Base-by-base conservation (phyloP, 345 rosid genomes). In the Hibiscus trionum region DNA sequence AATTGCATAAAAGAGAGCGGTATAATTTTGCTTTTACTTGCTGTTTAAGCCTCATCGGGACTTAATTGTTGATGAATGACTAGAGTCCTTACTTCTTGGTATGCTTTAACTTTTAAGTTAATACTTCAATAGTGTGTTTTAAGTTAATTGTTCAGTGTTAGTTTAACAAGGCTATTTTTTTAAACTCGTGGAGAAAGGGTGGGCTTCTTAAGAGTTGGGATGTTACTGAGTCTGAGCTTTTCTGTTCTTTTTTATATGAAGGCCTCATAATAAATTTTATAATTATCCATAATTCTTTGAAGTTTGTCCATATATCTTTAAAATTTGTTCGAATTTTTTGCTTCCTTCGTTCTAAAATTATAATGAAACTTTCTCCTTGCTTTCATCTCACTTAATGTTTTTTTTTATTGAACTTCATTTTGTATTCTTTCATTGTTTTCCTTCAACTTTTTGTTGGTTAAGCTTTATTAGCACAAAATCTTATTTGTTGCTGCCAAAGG, bases 401-500 rank as follows among this genome's bases (percentile, higher is more conserved):
- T 60, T 66, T 49, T 63, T 17, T 60, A 37, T 79, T 44, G 42
- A 77, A 66, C 61, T 80, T 47, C n/a, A 19, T 67, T 61, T 75
- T 62, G 15, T 59, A 64, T 73, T 42, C 7, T 39, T 71, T 16
- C 66, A 55, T 75, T 35, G 44, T 2, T 3, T 0, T 69, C 0
- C 16, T 31, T 33, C 60, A 31, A n/a, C 4, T n/a, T 50, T 53
- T 52, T 31, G 27, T 31, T 33, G 11, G 60, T 50, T 69, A 69
- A 11, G 47, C 11, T 14, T 26, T 50, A 21, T n/a, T 50, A 68
- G 16, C 59, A 16, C 15, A 50, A 49, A 27, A 52, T 31, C 35
- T 44, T 16, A 56, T 56, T 12, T 70, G 4, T 53, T 77, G 72
- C 17, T 73, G 53, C 37, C 50, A 42, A 58, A 58, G 66, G 15